These are phyloP conservation scores for Eimeria acervulina DNA, from an alignment of 169 alveolate genomes.

Conservation along the genomic window DNA sequence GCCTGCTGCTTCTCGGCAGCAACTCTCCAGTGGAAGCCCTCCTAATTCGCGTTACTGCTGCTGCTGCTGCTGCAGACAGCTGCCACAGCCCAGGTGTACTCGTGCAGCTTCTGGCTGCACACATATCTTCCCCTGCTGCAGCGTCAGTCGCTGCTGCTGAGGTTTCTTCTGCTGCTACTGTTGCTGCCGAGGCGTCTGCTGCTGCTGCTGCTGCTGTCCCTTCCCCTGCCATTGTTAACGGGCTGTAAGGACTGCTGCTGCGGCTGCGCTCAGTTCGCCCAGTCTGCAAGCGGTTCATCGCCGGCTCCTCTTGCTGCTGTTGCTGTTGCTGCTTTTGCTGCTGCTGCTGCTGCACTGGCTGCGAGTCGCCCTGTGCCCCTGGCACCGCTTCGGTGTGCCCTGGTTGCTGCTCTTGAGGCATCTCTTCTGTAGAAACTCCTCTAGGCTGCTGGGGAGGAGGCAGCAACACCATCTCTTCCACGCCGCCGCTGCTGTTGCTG, in stretches of 20 bases:
- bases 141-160: background rate
- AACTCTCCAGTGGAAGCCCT: slow-evolving; percentile 28
- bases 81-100: background rate
- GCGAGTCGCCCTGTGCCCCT: background rate
- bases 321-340: slow-evolving; percentile 7
- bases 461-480: background rate
- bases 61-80: slow-evolving; percentile 6
- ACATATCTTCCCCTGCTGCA: background rate
- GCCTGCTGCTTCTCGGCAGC: slow-evolving; percentile 15
- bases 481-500: background rate
- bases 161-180: too few species aligned
- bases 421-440: too few species aligned
- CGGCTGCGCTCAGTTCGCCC: background rate
- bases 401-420: too few species aligned
- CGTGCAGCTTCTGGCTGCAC: background rate
- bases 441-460: too few species aligned
- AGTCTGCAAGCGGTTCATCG: background rate
- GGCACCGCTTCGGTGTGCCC: background rate
- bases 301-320: background rate
- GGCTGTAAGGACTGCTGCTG: background rate
- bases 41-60: background rate
- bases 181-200: background rate
- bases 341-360: slow-evolving; percentile 32
- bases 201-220: background rate
- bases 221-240: background rate